phyloP scores from a whole-genome alignment of 2,329 filamentous ascomycete species.

The Capronia americana region DNA sequence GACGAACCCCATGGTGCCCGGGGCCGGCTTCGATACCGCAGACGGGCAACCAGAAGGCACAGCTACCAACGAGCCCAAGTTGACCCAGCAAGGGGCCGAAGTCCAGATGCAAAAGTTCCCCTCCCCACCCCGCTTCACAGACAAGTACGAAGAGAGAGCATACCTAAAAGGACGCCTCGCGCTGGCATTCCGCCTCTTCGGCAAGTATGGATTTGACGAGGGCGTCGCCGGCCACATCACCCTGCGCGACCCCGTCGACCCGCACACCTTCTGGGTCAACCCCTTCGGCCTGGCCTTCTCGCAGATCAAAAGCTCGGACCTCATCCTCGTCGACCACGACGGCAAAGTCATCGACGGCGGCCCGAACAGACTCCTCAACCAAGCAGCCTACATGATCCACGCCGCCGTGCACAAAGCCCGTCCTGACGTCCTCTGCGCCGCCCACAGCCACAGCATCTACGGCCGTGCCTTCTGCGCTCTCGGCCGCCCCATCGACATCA shows the following conservation, averaged over 20 bases:
- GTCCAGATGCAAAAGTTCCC: slow-evolving; percentile 36
- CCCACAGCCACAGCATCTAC: slow-evolving; percentile 65
- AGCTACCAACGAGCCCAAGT: slow-evolving; percentile 33
- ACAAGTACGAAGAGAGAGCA: slow-evolving; percentile 49
- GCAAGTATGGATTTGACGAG: slow-evolving; percentile 64
- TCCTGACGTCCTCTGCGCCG: slow-evolving; percentile 64
- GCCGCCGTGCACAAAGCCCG: slow-evolving; percentile 64
- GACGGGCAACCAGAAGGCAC: slow-evolving; percentile 35
- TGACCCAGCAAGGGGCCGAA: slow-evolving; percentile 25
- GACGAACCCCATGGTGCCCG: slow-evolving; percentile 4
- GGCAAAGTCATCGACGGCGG: slow-evolving; percentile 51
- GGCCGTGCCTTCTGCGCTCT: slow-evolving; percentile 68
- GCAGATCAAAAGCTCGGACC: slow-evolving; percentile 49
- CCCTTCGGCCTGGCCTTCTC: slow-evolving; percentile 36
- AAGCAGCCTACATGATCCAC: slow-evolving; percentile 66
- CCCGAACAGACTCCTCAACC: slow-evolving; percentile 49
- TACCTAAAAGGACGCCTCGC: slow-evolving; percentile 54
- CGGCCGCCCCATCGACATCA: slow-evolving; percentile 64
- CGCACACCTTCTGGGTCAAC: slow-evolving; percentile 58
- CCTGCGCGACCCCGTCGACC: slow-evolving; percentile 60
- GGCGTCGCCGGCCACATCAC: slow-evolving; percentile 67
- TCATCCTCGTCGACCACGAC: slow-evolving; percentile 50
- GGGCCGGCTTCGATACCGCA: neutral
- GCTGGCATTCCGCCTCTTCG: slow-evolving; percentile 64
- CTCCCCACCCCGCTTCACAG: slow-evolving; percentile 31